phyloP scores from a whole-genome alignment of 192 early-diverging fungal genomes.

The Entophlyctis helioformis region DNA sequence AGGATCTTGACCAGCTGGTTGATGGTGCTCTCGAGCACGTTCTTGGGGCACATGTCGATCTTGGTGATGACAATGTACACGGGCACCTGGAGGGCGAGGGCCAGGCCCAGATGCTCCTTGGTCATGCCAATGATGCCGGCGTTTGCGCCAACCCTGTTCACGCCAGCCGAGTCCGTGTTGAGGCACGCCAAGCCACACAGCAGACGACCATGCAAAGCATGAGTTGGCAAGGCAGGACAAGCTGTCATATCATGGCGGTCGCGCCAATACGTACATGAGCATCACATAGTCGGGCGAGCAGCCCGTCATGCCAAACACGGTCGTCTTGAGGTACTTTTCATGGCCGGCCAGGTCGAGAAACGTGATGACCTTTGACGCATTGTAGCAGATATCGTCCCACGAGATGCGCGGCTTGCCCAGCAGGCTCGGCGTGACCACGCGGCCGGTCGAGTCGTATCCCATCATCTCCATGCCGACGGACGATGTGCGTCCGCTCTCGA shows the following conservation, averaged over 20 bases:
- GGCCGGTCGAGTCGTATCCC: slow-evolving; percentile 62
- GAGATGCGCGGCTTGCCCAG: slow-evolving; percentile 43
- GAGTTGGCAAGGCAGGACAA: too few species aligned
- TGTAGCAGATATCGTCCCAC: slow-evolving; percentile 73
- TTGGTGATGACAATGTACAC: slow-evolving; percentile 80
- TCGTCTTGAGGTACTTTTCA: slow-evolving; percentile 80
- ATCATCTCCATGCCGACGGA: slow-evolving; percentile 80
- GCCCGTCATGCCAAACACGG: slow-evolving; percentile 82
- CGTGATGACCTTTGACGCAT: slow-evolving; percentile 65
- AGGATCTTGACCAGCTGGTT: slow-evolving; percentile 72
- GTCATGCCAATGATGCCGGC: slow-evolving; percentile 84
- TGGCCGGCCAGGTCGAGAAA: slow-evolving; percentile 86
- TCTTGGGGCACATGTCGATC: slow-evolving; percentile 84
- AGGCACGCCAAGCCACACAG: too few species aligned
- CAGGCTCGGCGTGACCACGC: slow-evolving; percentile 49
- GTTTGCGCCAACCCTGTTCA: slow-evolving; percentile 40
- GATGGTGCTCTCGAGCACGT: slow-evolving; percentile 71
- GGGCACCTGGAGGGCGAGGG: slow-evolving; percentile 67
- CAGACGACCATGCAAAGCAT: too few species aligned
- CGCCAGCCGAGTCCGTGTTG: too few species aligned
- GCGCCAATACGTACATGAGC: too few species aligned
- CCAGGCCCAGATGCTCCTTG: slow-evolving; percentile 74
- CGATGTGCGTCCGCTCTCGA: slow-evolving; percentile 84
- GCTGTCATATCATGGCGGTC: too few species aligned
- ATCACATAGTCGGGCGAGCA: slow-evolving; percentile 82